These are phyloP conservation scores for Pythium sp. DNA, from an alignment of 352 stramenopile species.

Conservation along the genomic window DNA sequence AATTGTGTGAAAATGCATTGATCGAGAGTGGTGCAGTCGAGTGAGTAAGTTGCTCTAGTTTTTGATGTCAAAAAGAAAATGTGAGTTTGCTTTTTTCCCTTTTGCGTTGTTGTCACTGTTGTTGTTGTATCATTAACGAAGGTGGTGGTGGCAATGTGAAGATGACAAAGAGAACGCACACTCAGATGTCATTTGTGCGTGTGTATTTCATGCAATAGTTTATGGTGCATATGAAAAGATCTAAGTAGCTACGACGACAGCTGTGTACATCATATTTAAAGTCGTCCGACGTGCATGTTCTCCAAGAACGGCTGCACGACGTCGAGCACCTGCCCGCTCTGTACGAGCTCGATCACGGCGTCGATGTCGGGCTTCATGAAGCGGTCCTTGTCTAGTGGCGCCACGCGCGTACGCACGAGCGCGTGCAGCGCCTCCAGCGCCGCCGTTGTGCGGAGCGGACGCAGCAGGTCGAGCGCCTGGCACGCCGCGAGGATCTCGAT, in stretches of 20 bases:
- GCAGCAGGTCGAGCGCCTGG: slow-evolving; percentile 85
- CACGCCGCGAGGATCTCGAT: slow-evolving; percentile 87
- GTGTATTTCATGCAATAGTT: no score
- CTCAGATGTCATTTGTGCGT: background rate
- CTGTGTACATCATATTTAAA: slow-evolving; percentile 22
- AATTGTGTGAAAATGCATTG: slow-evolving; percentile 1
- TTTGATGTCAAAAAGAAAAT: background rate
- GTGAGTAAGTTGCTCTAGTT: slow-evolving; percentile 1
- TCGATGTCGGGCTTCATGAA: slow-evolving; percentile 90
- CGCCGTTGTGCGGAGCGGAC: slow-evolving; percentile 77
- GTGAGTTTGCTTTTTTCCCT: background rate
- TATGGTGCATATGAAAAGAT: no score
- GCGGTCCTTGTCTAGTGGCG: slow-evolving; percentile 73
- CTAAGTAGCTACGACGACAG: no score
- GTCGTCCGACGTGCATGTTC: slow-evolving; percentile 40
- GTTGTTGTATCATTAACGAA: background rate
- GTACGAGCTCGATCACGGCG: slow-evolving; percentile 72
- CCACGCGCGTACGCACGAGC: slow-evolving; percentile 65
- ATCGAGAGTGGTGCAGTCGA: slow-evolving; percentile 1
- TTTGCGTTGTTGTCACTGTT: no score
- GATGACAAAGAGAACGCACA: slow-evolving; percentile 1
- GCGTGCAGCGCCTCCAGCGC: slow-evolving; percentile 76
- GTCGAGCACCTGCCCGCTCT: slow-evolving; percentile 61
- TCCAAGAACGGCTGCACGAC: slow-evolving; percentile 55
- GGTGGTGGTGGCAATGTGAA: background rate